Evolutionary conservation across 495 filamentous ascomycete species (phyloP).

Genomic region (Penicillium fimorum): DNA sequence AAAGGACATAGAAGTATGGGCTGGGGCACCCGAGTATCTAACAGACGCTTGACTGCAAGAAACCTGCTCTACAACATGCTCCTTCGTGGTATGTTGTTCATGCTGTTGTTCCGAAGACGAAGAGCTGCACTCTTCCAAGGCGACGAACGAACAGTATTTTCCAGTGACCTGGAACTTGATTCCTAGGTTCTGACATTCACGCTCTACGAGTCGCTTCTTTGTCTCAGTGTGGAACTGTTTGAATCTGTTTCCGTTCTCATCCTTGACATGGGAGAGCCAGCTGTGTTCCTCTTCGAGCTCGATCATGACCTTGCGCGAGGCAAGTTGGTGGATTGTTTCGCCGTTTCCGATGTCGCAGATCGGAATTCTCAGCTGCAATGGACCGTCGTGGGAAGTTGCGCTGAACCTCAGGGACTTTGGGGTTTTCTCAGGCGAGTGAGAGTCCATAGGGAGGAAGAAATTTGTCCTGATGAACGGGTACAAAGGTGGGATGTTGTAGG

Average conservation of each 20-base stretch:
- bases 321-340: conserved; percentile 67
- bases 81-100: neutral
- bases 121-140: conserved; percentile 48
- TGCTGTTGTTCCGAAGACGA: neutral
- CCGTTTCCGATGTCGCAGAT: conserved; percentile 48
- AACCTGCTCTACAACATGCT: neutral
- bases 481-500: conserved; percentile 59
- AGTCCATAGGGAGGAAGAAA: conserved; percentile 61
- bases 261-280: conserved; percentile 57
- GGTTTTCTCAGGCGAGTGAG: conserved; percentile 40
- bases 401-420: conserved; percentile 57
- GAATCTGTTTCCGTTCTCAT: conserved; percentile 43
- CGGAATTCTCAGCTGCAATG: conserved; percentile 61
- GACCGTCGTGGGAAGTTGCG: conserved; percentile 52
- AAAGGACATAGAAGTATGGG: neutral
- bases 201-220: conserved; percentile 55
- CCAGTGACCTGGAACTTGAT: conserved; percentile 62
- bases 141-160: conserved; percentile 71
- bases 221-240: conserved; percentile 46
- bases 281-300: conserved; percentile 69
- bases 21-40: too few species aligned
- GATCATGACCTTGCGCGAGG: conserved; percentile 61
- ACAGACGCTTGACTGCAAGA: neutral
- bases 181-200: conserved; percentile 62
- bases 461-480: conserved; percentile 62